Evolutionary conservation across 2,329 filamentous ascomycete species (phyloP), one percentile per base, ranked within the genome.

Genomic region (Torrubiella hemipterigena): DNA sequence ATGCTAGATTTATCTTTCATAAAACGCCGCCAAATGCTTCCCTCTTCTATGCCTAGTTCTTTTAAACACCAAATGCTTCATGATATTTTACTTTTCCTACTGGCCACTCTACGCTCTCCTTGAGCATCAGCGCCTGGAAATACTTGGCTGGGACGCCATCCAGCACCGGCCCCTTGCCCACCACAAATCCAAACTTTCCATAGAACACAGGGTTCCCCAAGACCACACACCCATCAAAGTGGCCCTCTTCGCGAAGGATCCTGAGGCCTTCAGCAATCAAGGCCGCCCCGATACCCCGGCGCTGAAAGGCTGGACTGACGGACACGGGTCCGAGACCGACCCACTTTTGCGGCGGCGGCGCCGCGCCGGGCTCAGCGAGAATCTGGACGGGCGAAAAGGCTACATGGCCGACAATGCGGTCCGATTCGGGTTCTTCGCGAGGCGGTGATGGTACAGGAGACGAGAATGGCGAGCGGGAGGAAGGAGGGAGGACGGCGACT

Each of bases 271-370:
- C 26, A 14, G 18, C 12, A 16, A 33, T 24, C 26, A 33, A 27
- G 8, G 6, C 10, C 8, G 17, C 10, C 9, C 31, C 31, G 18
- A 33, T n/a, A 17, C 31, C 31, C 12, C 29, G 26, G 15, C 31
- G 17, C 14, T 33, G 31, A 3, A 17, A 21, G 7, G n/a, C 26
- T 5, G 31, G 31, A 6, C 17, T n/a, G 14, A 33, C 31, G 20
- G 26, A 29, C 11, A 33, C 20, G 7, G 31, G 31, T 3, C 26
- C 31, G 20, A 33, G 31, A n/a, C 26, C 31, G 15, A 33, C 25
- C 31, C 31, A 33, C 11, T 20, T 13, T 10, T 14, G 17, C 4
- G 24, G 19, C 9, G n/a, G 4, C 13, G 31, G 9, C 9, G 30
- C 23, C 12, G 30, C 17, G n/a, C n/a, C n/a, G n/a, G n/a, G n/a